Percentiles rank a stretch among this genome's conserved stretches.
These are phyloP conservation scores for Mucor circinelloides DNA, from an alignment of 371 early-diverging fungal species.

Conservation along the genomic window DNA sequence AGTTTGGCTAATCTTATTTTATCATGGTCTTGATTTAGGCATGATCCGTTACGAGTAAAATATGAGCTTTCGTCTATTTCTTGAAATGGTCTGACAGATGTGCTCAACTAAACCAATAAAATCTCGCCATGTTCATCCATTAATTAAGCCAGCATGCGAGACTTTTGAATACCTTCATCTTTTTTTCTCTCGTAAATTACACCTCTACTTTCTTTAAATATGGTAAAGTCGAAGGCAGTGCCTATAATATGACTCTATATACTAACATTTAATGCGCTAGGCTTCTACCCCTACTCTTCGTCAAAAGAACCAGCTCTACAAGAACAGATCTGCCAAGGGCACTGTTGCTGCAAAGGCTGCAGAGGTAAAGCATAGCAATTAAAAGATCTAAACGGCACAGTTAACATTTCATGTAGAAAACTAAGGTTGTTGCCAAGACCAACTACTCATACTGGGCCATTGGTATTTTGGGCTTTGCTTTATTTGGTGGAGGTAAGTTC, in stretches of 20 bases:
- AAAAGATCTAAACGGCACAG: neutral
- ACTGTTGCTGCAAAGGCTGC: slow-evolving; percentile 16
- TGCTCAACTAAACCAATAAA: slow-evolving; percentile 1
- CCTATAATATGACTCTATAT: neutral
- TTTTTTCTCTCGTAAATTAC: neutral
- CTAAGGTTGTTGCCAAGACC: slow-evolving; percentile 7
- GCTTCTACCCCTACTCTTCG: slow-evolving; percentile 33
- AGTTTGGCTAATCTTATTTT: no score
- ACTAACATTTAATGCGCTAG: neutral
- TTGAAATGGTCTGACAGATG: neutral
- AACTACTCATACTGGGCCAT: slow-evolving; percentile 23
- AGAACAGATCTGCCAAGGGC: slow-evolving; percentile 23
- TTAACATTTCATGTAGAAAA: neutral
- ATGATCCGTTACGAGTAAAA: neutral
- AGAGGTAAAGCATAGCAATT: slow-evolving; percentile 11
- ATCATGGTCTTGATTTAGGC: neutral
- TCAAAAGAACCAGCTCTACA: slow-evolving; percentile 31
- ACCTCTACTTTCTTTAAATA: neutral
- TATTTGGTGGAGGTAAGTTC: slow-evolving; percentile 31
- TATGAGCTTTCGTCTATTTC: neutral
- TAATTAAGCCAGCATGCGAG: neutral
- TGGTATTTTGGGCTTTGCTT: slow-evolving; percentile 18
- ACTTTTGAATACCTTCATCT: neutral
- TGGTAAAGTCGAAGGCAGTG: neutral
- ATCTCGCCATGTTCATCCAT: slow-evolving; percentile 5